Evolutionary conservation across 108 stramenopile species (phyloP), one percentile per base, ranked within the genome.

Genomic region (Cylindrotheca fusiformis): DNA sequence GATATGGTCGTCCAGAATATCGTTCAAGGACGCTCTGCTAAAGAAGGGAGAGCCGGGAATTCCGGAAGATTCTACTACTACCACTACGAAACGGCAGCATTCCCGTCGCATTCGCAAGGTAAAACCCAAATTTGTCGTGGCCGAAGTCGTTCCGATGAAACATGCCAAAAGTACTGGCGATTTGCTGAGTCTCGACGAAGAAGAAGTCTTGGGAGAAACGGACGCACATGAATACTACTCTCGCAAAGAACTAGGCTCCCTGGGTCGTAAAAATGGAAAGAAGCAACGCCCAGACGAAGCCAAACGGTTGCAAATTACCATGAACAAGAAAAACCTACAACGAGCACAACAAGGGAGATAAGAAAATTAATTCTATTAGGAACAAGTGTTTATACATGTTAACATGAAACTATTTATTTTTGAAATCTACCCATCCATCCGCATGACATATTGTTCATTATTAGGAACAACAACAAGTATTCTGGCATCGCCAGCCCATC

Each of bases 251-350:
- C 71, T 75, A 32, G 91, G 91, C 44, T 69, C 72, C 20, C 23
- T 52, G 28, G 75, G 79, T 18, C 72, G 83, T 24, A 48, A 56
- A 45, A 86, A 82, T 68, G 87, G 87, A 31, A 62, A 69, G 49
- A 85, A 85, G 60, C 55, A 73, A 52, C 75, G 91, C 8, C 91
- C 91, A 1, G 91, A 92, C 68, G 91, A 92, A 64, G 76, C 76
- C 21, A 92, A 92, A 60, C 77, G 91, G 27, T 77, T 79, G 58
- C 66, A 83, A 31, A 88, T 92, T n/a, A 88, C 65, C 49, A 80
- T 88, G 84, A 62, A 81, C 47, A 92, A 92, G 71, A 87, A 88
- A 58, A 75, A 77, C 29, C 4, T 80, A 59, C 91, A 92, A 58
- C 63, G 82, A 52, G 57, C 72, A 57, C 60, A 69, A 31, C 78